Evolutionary conservation across 2,329 filamentous ascomycete species (phyloP), one percentile per base, ranked within the genome.

Genomic region (Microcyclosporella mali): DNA sequence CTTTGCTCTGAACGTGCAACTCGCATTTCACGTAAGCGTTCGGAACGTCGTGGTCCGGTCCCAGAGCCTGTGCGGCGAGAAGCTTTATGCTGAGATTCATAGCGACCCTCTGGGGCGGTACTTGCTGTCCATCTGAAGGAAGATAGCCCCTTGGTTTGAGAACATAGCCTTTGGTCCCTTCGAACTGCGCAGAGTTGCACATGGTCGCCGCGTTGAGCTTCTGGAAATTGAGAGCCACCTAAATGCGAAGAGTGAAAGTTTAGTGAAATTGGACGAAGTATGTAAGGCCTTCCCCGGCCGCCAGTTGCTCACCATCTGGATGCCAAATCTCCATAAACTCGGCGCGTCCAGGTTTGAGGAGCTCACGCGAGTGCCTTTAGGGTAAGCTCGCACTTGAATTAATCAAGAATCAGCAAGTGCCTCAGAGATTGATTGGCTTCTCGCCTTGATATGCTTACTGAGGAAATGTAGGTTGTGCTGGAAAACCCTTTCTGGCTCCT

Each of bases 111-210:
- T 50, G 41, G 6, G 52, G 42, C 28, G 52, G 41, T 28, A 40
- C 46, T 35, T 47, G 35, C 28, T 47, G 30, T 40, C 38, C 42
- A 16, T 45, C 37, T 11, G 46, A 56, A 49, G 63, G 67, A 36
- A 80, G 82, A 62, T 88, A 92, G 12, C 83, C 83, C 25, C 74
- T 63, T 0, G 89, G 88, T 66, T 95, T 95, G 48, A 92, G 72
- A 2, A 89, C 79, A 85, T 87, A 95, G 31, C 90, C 89, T 32
- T 78, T 70, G 38, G 85, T 84, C 8, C 81, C 85, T 1, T 80
- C 77, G 65, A 95, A 95, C 87, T 94, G 92, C 55, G 80, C 89
- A 59, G 92, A 82, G 60, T 95, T 95, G 11, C 95, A 75, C 90
- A 95, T 95, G 82, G 94, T 94, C 25, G 87, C 88, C 55, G 87